phyloP scores from a whole-genome alignment of 176 grass and related monocot species.

The Rhynchospora pubera region DNA sequence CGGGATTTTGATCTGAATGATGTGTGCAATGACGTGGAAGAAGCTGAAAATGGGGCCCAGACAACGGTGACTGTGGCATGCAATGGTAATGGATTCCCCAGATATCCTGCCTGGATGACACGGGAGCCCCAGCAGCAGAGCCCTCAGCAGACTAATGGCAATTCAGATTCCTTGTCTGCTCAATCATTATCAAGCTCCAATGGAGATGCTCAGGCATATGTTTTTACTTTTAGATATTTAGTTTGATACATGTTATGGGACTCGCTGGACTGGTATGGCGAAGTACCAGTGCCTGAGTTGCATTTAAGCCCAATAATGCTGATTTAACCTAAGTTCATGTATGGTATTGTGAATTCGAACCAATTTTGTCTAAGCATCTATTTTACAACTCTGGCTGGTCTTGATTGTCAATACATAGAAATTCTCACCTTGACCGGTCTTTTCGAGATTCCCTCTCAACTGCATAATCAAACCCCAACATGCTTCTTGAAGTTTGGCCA shows the following conservation, averaged over 20 bases:
- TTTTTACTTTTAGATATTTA: background rate
- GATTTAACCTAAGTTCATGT: background rate
- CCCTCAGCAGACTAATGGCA: conserved; percentile 71
- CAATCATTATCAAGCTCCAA: conserved; percentile 86
- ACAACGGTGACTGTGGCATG: conserved; percentile 25
- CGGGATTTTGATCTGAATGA: conserved; percentile 98
- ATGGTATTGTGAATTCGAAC: too few relatives aligned
- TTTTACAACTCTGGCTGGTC: too few relatives aligned
- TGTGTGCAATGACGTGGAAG: conserved; percentile 56
- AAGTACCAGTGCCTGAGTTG: background rate
- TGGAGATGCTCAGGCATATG: conserved; percentile 73
- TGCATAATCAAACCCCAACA: background rate
- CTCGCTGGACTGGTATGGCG: background rate
- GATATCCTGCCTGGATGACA: conserved; percentile 59
- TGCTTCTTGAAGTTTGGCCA: background rate
- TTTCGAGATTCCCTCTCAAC: background rate
- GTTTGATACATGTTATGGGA: background rate
- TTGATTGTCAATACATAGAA: background rate
- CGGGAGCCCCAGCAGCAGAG: conserved; percentile 54
- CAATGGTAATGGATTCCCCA: conserved; percentile 39
- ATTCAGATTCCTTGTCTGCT: conserved; percentile 78
- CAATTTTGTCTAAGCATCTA: too few relatives aligned
- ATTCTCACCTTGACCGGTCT: background rate
- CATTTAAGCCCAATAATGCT: background rate
- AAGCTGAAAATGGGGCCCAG: conserved; percentile 45